Base-by-base conservation (phyloP, 768 basidiomycete genomes). In the Naganishia kalamii region DNA sequence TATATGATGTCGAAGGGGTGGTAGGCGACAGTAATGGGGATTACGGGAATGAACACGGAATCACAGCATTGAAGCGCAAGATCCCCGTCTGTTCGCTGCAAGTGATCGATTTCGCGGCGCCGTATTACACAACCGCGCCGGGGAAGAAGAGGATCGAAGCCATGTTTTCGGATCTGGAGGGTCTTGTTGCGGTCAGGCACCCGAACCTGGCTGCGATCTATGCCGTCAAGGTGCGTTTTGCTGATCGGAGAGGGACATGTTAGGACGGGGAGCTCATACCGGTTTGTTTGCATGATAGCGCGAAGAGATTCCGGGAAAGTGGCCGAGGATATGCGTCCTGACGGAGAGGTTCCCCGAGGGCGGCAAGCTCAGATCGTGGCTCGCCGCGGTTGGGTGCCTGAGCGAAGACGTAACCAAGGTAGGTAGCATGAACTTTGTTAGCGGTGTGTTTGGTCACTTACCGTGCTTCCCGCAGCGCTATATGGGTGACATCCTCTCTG, bases 301-400 rank as follows among this genome's bases (percentile, higher is more conserved):
- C 35, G 70, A 70, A 15, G 69, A 69, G 54, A 70, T 68, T 30
- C 73, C 74, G 1, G 74, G 71, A 50, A 72, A 72, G 1, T 75
- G 73, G 73, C 74, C 71, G 37, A 61, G 76, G 47, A 60, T 77
- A 7, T 65, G 72, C n/a, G 47, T 77, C 21, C 61, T 77, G 13
- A 61, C 66, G 2, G 74, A 77, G 60, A 63, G 60, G 13, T 23
- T 65, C 1, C 43, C 8, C 12, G 71, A 72, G n/a, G 73, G 69
- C 15, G 72, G 65, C 0, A 69, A 52, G 29, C 46, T 77, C 43
- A 62, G 50, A 41, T 66, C 57, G 13, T 75, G 71, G 73, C 41
- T 73, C 40, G 68, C 62, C 3, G 65, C 65, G 21, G 70, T 68
- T 27, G 74, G 72, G 17, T 35, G 37, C 1, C 68, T 74, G 21